phyloP scores from a whole-genome alignment of 768 basidiomycete genomes.

The Tremella fuciformis region DNA sequence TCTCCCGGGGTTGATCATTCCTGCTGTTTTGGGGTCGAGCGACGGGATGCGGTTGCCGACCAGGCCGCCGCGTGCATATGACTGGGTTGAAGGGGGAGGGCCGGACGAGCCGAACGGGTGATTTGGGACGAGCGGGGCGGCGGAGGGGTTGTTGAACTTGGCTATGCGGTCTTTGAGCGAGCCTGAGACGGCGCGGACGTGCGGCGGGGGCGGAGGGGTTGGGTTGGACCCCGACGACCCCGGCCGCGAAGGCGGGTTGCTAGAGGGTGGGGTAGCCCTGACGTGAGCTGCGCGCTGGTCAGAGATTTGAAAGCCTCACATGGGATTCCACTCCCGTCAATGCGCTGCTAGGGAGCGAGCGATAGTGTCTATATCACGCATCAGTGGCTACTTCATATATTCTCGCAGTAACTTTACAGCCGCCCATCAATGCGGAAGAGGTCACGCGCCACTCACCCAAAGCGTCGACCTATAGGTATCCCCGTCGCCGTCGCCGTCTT shows the following conservation, averaged over 20 bases:
- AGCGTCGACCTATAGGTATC: too few relatives aligned
- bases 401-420: too few relatives aligned
- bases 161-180: constrained; percentile 49
- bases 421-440: too few relatives aligned
- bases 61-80: constrained; percentile 26
- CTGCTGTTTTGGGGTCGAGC: constrained; percentile 42
- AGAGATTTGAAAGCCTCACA: too few relatives aligned
- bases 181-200: constrained; percentile 35
- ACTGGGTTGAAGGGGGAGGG: constrained; percentile 6
- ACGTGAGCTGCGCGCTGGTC: neutral
- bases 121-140: constrained; percentile 39
- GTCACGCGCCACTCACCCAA: too few relatives aligned
- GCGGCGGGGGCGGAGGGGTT: constrained; percentile 14
- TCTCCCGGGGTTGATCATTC: constrained; percentile 18
- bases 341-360: too few relatives aligned
- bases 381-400: too few relatives aligned
- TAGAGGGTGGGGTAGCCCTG: neutral
- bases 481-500: too few relatives aligned
- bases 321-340: too few relatives aligned
- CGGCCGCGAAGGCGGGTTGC: constrained; percentile 21
- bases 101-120: constrained; percentile 33
- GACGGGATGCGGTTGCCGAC: constrained; percentile 41
- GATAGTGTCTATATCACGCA: too few relatives aligned
- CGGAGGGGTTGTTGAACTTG: constrained; percentile 44
- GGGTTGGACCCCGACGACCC: too few relatives aligned